Percentiles rank a stretch among this genome's conserved stretches.
Conservation (phyloP, 257 asterid species). For the Solanum chaucha region DNA sequence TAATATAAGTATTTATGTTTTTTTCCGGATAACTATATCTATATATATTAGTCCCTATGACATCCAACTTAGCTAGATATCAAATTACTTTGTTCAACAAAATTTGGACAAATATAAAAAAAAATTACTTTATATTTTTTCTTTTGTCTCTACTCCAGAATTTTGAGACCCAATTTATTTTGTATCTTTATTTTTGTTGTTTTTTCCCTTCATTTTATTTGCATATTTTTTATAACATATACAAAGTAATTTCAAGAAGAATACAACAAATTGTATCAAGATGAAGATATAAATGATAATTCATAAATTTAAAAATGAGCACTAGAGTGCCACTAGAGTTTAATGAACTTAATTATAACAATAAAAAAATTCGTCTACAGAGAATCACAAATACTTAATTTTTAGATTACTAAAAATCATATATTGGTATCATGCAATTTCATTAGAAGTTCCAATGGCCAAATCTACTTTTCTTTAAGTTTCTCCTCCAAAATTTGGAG, state of each 20-base stretch:
- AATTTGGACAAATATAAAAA: neutral
- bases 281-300: neutral
- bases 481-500: neutral
- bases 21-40: neutral
- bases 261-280: neutral
- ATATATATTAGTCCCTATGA: neutral
- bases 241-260: neutral
- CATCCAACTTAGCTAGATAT: neutral
- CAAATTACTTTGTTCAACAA: neutral
- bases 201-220: neutral
- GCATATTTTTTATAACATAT: neutral
- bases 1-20: too few species aligned
- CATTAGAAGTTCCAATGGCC: neutral
- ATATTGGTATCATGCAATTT: neutral
- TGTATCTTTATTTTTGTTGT: neutral
- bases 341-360: neutral
- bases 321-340: neutral
- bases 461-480: neutral
- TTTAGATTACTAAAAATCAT: neutral
- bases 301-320: neutral
- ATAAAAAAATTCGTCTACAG: neutral
- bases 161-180: neutral
- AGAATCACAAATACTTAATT: neutral
- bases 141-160: neutral
- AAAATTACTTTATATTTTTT: neutral